Conservation (phyloP, 768 basidiomycete species). For the Agaricus subrufescens region DNA sequence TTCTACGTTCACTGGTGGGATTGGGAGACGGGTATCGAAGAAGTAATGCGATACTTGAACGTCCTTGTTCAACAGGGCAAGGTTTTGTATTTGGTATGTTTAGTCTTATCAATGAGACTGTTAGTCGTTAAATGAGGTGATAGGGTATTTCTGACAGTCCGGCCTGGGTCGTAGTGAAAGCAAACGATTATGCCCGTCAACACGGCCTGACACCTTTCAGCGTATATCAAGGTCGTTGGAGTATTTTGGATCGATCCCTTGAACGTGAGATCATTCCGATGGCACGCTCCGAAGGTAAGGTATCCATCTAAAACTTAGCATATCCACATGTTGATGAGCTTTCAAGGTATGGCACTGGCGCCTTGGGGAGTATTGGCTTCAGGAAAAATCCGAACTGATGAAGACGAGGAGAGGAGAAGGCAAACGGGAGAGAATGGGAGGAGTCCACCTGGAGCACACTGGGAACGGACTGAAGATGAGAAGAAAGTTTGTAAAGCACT, state of each 20-base stretch:
- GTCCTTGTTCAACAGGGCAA: conserved; percentile 45
- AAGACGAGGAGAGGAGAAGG: conserved; percentile 26
- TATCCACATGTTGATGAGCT: no score
- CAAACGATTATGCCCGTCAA: conserved; percentile 45
- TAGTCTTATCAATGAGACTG: no score
- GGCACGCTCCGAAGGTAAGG: conserved; percentile 34
- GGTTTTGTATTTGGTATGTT: conserved; percentile 37
- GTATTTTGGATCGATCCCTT: conserved; percentile 38
- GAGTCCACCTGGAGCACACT: conserved; percentile 19
- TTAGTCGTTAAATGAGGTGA: neutral
- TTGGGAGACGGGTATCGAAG: conserved; percentile 44
- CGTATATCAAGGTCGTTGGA: conserved; percentile 49
- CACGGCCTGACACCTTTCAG: conserved; percentile 47
- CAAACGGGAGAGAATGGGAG: conserved; percentile 31
- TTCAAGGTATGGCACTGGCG: conserved; percentile 24
- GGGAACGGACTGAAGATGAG: conserved; percentile 44
- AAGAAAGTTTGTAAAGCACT: conserved; percentile 36
- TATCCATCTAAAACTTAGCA: no score
- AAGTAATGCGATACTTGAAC: conserved; percentile 52
- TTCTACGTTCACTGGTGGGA: conserved; percentile 47
- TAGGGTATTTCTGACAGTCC: conserved; percentile 39
- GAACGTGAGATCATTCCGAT: conserved; percentile 52
- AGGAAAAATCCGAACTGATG: conserved; percentile 49
- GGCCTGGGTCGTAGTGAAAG: conserved; percentile 44
- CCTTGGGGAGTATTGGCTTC: conserved; percentile 27